Evolutionary conservation across 805 yeast genomes (phyloP).

Genomic region (Schizosaccharomyces pombe): DNA sequence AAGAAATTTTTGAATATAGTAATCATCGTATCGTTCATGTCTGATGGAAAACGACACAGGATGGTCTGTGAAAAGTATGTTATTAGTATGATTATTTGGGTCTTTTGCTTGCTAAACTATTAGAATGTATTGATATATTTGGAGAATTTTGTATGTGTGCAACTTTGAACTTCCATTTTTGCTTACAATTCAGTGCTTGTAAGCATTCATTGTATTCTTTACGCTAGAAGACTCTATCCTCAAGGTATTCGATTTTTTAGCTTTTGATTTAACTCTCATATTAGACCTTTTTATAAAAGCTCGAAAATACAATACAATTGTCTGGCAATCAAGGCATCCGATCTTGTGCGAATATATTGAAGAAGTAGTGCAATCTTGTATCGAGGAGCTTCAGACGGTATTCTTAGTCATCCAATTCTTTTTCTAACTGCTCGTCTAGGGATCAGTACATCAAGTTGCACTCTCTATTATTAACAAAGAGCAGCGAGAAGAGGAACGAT

Average conservation of each 20-base stretch:
- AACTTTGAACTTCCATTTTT: background rate
- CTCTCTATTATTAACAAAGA: background rate
- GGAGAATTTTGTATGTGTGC: background rate
- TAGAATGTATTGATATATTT: background rate
- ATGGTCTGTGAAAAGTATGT: background rate
- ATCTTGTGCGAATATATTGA: constrained; percentile 24
- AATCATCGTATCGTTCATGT: too few species aligned
- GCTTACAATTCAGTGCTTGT: constrained; percentile 16
- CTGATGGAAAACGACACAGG: background rate
- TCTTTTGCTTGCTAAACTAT: background rate
- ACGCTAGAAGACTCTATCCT: constrained; percentile 31
- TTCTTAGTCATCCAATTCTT: background rate
- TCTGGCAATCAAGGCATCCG: constrained; percentile 24
- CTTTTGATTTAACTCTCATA: too few species aligned
- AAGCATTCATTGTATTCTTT: constrained; percentile 32
- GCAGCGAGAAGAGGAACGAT: background rate
- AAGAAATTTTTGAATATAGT: too few species aligned
- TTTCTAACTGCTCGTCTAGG: background rate
- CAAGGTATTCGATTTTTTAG: background rate
- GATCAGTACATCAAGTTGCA: background rate
- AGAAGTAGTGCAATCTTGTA: constrained; percentile 16
- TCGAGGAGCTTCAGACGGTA: constrained; percentile 8
- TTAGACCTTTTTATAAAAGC: constrained; percentile 23
- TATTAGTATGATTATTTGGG: background rate
- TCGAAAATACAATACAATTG: constrained; percentile 23